These are phyloP conservation scores for Neovahlkampfia damariscottae DNA, from an alignment of 78 protist genomes.

Conservation along the genomic window DNA sequence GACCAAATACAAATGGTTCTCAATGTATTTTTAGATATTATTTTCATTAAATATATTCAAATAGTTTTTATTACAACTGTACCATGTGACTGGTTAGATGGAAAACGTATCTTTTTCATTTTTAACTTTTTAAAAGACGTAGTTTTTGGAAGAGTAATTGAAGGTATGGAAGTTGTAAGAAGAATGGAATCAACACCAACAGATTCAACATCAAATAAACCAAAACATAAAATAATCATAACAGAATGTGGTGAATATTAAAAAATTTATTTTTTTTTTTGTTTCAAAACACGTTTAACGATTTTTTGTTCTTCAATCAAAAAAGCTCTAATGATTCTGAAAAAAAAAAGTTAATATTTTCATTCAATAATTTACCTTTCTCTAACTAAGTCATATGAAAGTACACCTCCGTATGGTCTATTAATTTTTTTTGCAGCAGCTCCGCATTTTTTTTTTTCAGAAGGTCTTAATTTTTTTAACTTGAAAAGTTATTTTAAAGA, in stretches of 20 bases:
- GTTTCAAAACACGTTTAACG: constrained; percentile 77
- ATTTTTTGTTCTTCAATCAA: constrained; percentile 92
- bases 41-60: too few species aligned
- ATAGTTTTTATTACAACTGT: constrained; percentile 13
- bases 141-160: too few species aligned
- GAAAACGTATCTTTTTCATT: constrained; percentile 65
- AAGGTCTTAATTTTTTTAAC: neutral
- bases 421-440: constrained; percentile 49
- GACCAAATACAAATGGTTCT: constrained; percentile 9
- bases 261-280: too few species aligned
- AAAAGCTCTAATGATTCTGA: constrained; percentile 88
- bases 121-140: too few species aligned
- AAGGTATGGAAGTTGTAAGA: constrained; percentile 64
- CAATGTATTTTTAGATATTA: too few species aligned
- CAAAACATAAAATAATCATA: too few species aligned
- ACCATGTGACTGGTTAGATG: constrained; percentile 55
- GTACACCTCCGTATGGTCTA: constrained; percentile 89
- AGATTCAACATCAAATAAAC: too few species aligned
- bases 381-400: constrained; percentile 72
- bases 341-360: neutral
- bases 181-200: constrained; percentile 37
- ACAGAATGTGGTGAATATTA: too few species aligned
- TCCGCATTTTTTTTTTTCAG: neutral
- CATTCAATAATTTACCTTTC: constrained; percentile 38
- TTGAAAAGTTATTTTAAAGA: neutral